Conservation (phyloP, 192 early-diverging fungal species). For the Backusella morwellensis region DNA sequence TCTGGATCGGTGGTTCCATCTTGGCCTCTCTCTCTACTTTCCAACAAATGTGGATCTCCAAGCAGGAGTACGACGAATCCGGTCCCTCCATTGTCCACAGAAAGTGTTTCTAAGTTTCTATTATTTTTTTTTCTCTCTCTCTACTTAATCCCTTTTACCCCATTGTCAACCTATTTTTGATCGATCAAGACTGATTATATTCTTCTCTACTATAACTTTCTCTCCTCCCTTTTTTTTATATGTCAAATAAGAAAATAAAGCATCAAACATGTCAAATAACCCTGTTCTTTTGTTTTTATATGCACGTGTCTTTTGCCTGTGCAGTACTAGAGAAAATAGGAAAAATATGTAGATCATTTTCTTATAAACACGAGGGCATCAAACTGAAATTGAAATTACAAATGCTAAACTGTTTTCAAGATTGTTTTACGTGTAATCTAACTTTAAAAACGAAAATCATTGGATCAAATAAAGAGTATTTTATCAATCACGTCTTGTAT, state of each 20-base stretch:
- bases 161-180: not conserved
- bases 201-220: not conserved
- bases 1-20: constrained; percentile 99
- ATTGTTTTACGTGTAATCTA: too few species aligned
- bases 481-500: too few species aligned
- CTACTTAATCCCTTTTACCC: not conserved
- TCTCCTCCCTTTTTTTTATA: not conserved
- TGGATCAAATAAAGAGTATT: too few species aligned
- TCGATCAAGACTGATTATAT: not conserved
- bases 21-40: constrained; percentile 96
- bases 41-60: constrained; percentile 99
- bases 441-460: too few species aligned
- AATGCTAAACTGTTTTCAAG: too few species aligned
- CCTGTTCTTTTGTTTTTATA: not conserved
- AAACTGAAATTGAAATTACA: too few species aligned
- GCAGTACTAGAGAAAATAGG: not conserved
- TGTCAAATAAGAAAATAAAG: constrained; percentile 6
- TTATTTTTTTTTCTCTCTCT: not conserved
- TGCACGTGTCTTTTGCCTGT: not conserved
- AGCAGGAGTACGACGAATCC: constrained; percentile 63
- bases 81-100: constrained; percentile 60
- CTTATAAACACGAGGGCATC: too few species aligned
- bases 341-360: not conserved
- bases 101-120: constrained; percentile 48
- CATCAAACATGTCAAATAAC: not conserved